Conservation (phyloP, 352 stramenopile species). For the Phytophthora nicotianae region DNA sequence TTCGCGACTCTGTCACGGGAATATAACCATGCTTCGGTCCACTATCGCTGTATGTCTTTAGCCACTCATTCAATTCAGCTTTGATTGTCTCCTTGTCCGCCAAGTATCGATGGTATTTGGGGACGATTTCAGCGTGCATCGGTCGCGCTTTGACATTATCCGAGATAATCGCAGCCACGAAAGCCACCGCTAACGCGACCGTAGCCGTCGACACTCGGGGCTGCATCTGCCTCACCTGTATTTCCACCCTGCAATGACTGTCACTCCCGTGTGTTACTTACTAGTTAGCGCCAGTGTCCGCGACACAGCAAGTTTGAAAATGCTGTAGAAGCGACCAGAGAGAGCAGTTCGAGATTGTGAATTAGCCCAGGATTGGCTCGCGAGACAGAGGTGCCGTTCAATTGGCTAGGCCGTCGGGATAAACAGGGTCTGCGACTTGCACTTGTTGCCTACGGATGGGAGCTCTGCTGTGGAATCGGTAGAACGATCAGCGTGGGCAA, state of each 20-base stretch:
- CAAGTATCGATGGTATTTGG: constrained; percentile 64
- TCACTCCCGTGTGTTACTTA: constrained; percentile 11
- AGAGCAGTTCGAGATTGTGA: constrained; percentile 34
- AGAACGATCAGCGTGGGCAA: background rate
- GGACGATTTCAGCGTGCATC: constrained; percentile 53
- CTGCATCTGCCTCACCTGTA: constrained; percentile 28
- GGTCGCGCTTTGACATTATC: constrained; percentile 34
- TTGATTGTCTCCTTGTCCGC: constrained; percentile 46
- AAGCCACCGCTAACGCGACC: constrained; percentile 25
- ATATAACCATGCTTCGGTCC: constrained; percentile 44
- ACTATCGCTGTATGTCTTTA: constrained; percentile 36
- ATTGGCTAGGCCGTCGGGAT: constrained; percentile 24
- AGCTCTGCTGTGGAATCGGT: background rate
- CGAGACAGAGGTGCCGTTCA: constrained; percentile 12
- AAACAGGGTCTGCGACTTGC: constrained; percentile 24
- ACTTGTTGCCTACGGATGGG: constrained; percentile 16
- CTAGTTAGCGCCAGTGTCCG: constrained; percentile 13
- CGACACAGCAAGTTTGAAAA: constrained; percentile 31
- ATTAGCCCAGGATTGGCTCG: constrained; percentile 30
- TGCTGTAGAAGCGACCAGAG: constrained; percentile 35
- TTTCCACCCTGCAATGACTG: background rate
- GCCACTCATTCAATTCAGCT: constrained; percentile 51
- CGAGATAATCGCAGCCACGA: constrained; percentile 19
- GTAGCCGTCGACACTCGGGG: constrained; percentile 25
- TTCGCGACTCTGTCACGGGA: constrained; percentile 42